These are phyloP conservation scores for Aspergillus neoniger DNA, from an alignment of 2,329 filamentous ascomycete species.

Conservation along the genomic window DNA sequence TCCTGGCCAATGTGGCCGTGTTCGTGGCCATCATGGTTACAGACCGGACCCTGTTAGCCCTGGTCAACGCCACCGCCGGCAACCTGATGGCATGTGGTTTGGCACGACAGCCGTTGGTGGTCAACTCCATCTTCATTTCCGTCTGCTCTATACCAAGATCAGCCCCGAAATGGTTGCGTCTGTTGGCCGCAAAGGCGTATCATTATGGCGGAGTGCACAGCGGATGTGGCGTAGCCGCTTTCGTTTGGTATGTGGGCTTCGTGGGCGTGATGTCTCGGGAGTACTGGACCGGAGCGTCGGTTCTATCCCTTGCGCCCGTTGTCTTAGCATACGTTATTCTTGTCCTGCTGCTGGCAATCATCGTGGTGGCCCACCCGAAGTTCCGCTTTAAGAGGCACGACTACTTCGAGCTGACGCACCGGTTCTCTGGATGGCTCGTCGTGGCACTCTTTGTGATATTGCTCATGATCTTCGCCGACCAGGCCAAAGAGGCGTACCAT, in stretches of 20 bases:
- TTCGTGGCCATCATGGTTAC: slow-evolving; percentile 41
- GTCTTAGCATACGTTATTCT: slow-evolving; percentile 61
- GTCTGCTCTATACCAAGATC: slow-evolving; percentile 49
- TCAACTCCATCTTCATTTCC: slow-evolving; percentile 53
- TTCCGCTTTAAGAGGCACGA: slow-evolving; percentile 67
- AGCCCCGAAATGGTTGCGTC: slow-evolving; percentile 49
- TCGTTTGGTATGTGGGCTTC: slow-evolving; percentile 50
- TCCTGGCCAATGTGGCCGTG: slow-evolving; percentile 40
- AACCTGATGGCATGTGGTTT: slow-evolving; percentile 52
- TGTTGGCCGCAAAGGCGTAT: slow-evolving; percentile 53
- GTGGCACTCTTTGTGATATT: slow-evolving; percentile 67
- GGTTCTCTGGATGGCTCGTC: slow-evolving; percentile 71
- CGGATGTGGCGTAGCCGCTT: slow-evolving; percentile 52
- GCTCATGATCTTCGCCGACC: slow-evolving; percentile 57
- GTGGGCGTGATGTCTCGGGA: slow-evolving; percentile 38
- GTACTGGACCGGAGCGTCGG: slow-evolving; percentile 28
- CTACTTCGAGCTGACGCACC: slow-evolving; percentile 69
- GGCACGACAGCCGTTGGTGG: slow-evolving; percentile 56
- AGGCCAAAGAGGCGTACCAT: slow-evolving; percentile 39
- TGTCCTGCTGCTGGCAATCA: slow-evolving; percentile 59
- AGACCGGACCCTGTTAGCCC: slow-evolving; percentile 37
- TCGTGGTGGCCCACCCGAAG: slow-evolving; percentile 63
- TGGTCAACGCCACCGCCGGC: slow-evolving; percentile 47
- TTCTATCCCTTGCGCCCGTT: slow-evolving; percentile 44
- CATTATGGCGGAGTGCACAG: slow-evolving; percentile 59